phyloP scores from a whole-genome alignment of 768 basidiomycete genomes.

The Leucogyrophana mollusca region DNA sequence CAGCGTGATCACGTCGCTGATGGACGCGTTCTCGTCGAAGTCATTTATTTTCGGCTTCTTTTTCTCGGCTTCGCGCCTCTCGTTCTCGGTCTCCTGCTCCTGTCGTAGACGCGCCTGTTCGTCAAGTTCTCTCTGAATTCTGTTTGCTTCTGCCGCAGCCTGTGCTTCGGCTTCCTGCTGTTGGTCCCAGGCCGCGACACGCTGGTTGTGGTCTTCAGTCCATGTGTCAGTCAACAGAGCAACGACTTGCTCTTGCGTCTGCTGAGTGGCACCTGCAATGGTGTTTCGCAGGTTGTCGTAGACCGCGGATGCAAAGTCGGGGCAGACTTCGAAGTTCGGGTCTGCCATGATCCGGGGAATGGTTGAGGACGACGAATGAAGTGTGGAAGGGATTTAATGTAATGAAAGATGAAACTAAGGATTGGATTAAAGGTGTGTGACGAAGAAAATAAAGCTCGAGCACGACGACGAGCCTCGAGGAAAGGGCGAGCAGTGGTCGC shows the following conservation, averaged over 20 bases:
- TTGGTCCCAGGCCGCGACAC: not conserved
- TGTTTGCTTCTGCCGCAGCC: not conserved
- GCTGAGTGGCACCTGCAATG: not conserved
- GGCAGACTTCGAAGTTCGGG: not conserved
- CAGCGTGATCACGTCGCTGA: not conserved
- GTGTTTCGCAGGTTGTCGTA: not conserved
- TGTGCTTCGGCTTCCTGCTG: not conserved
- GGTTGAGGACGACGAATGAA: too few species aligned
- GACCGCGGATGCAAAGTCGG: not conserved
- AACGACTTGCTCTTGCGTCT: not conserved
- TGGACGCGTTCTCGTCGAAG: not conserved
- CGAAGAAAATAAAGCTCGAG: too few species aligned
- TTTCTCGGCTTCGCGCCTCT: not conserved
- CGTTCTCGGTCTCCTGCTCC: not conserved
- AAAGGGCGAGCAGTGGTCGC: too few species aligned
- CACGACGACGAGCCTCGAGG: too few species aligned
- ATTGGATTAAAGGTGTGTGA: too few species aligned
- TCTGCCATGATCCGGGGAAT: not conserved
- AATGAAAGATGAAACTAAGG: too few species aligned
- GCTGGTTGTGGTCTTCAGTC: not conserved
- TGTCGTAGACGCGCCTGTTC: not conserved
- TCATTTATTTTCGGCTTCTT: not conserved
- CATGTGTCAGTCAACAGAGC: not conserved
- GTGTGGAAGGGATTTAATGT: too few species aligned
- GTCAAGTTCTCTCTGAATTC: not conserved